Conservation (phyloP, 1,284 basidiomycete species). For the Sanghuangporus sanghuang region DNA sequence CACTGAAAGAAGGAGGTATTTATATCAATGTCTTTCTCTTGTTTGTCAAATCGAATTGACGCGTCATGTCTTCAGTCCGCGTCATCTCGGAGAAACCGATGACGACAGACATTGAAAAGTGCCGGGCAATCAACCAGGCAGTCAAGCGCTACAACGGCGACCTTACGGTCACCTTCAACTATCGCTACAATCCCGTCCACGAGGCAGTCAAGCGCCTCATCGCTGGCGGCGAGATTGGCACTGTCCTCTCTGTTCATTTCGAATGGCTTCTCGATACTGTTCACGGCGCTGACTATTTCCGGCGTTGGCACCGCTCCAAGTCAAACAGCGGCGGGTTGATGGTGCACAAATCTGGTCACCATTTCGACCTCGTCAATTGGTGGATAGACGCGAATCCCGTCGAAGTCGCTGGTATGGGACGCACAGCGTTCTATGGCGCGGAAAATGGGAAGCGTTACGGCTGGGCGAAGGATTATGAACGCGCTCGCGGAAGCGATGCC, state of each 20-base stretch:
- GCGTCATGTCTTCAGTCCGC: constrained; percentile 24
- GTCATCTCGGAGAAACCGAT: constrained; percentile 53
- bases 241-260: constrained; percentile 50
- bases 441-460: constrained; percentile 43
- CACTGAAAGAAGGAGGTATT: constrained; percentile 32
- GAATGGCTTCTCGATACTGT: constrained; percentile 49
- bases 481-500: constrained; percentile 37
- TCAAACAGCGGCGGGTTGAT: constrained; percentile 45
- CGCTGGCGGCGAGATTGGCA: constrained; percentile 44
- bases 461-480: constrained; percentile 44
- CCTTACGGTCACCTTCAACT: constrained; percentile 42
- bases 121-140: constrained; percentile 40
- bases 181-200: constrained; percentile 50
- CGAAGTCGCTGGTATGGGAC: constrained; percentile 46
- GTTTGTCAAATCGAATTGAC: neutral
- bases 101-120: constrained; percentile 48
- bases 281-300: constrained; percentile 53
- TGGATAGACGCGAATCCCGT: constrained; percentile 48
- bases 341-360: constrained; percentile 51
- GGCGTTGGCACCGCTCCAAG: constrained; percentile 50
- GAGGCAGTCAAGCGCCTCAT: constrained; percentile 48
- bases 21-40: constrained; percentile 23
- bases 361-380: constrained; percentile 50
- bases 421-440: constrained; percentile 44
- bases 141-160: constrained; percentile 38